A percentile compares a stretch with the other conserved stretches of the same genome.
These are phyloP conservation scores for Chaetoceros tenuissimus DNA, from an alignment of 108 stramenopile species.

Conservation along the genomic window DNA sequence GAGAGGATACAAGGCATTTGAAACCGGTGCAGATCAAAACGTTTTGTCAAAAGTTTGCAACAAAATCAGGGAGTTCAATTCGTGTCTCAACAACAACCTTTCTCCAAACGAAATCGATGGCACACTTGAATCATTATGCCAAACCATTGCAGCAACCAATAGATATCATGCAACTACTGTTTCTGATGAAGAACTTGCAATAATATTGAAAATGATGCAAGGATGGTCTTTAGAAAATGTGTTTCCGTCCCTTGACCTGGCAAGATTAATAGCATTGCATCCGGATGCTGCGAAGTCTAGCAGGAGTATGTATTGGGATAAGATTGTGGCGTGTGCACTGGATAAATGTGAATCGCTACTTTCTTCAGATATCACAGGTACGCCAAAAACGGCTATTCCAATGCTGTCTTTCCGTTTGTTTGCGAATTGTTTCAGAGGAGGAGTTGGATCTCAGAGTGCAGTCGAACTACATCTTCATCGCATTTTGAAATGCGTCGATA, in stretches of 20 bases:
- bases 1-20: constrained; percentile 61
- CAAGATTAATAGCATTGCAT: constrained; percentile 58
- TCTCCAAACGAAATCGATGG: constrained; percentile 25
- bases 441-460: constrained; percentile 54
- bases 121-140: constrained; percentile 8
- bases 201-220: constrained; percentile 45
- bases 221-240: constrained; percentile 33
- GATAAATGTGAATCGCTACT: constrained; percentile 21
- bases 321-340: constrained; percentile 21
- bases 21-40: constrained; percentile 42
- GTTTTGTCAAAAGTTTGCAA: constrained; percentile 58
- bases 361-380: constrained; percentile 1
- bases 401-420: constrained; percentile 73
- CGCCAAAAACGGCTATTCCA: constrained; percentile 70
- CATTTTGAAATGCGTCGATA: constrained; percentile 41
- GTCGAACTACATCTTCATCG: constrained; percentile 18
- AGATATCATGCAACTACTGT: constrained; percentile 72
- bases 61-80: constrained; percentile 61
- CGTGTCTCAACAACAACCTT: constrained; percentile 11
- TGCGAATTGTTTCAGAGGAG: constrained; percentile 69
- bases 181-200: constrained; percentile 27
- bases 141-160: constrained; percentile 57
- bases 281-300: constrained; percentile 48
- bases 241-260: constrained; percentile 79
- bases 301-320: constrained; percentile 41